These are phyloP conservation scores for Aristolochia contorta DNA, from an alignment of 164 flowering plant species.

Conservation along the genomic window DNA sequence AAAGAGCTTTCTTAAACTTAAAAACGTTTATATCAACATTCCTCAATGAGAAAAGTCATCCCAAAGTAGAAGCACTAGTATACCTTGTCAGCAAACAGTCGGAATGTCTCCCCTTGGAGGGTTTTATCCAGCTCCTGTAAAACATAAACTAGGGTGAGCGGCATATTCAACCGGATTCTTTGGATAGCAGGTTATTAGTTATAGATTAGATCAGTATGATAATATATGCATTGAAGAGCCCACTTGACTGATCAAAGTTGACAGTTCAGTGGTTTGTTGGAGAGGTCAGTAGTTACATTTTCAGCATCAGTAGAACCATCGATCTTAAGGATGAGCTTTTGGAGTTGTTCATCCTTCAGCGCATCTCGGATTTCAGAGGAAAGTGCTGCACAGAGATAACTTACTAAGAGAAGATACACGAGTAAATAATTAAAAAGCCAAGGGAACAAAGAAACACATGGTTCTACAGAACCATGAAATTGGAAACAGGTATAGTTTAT, in stretches of 20 bases:
- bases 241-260: not conserved
- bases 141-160: not conserved
- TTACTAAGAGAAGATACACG: not conserved
- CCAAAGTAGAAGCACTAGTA: not conserved
- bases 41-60: too few species aligned
- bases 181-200: not conserved
- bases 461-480: too few species aligned
- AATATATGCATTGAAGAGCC: not conserved
- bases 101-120: slow-evolving; percentile 47
- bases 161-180: not conserved
- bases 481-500: too few species aligned
- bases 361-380: slow-evolving; percentile 56
- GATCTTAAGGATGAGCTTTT: slow-evolving; percentile 45
- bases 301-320: slow-evolving; percentile 45
- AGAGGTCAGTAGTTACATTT: slow-evolving; percentile 27
- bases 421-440: not conserved
- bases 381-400: slow-evolving; percentile 34
- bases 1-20: not conserved
- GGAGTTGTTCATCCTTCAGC: slow-evolving; percentile 55
- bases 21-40: not conserved
- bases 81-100: slow-evolving; percentile 65
- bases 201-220: too few species aligned
- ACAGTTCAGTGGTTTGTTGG: not conserved
- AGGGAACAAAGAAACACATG: too few species aligned
- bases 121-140: slow-evolving; percentile 64